phyloP scores from a whole-genome alignment of 2,329 filamentous ascomycete species.

The Lachnellula hyalina region DNA sequence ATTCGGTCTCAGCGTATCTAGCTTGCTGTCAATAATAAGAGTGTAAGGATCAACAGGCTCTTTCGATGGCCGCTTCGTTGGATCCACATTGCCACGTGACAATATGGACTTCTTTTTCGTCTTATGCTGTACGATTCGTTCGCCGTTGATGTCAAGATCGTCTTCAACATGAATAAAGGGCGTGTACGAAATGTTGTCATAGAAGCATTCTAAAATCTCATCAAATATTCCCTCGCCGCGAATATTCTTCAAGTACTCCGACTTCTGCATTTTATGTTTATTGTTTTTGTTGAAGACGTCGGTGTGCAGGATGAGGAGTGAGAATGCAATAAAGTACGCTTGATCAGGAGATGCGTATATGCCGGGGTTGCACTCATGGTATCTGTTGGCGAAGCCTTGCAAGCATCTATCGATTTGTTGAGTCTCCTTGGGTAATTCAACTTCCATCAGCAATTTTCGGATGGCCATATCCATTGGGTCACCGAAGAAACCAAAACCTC shows the following conservation, averaged over 20 bases:
- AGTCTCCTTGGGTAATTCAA: slow-evolving; percentile 92
- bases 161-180: slow-evolving; percentile 98
- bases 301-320: slow-evolving; percentile 90
- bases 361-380: slow-evolving; percentile 96
- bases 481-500: slow-evolving; percentile 89
- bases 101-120: slow-evolving; percentile 66
- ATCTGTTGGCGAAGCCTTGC: slow-evolving; percentile 91
- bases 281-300: slow-evolving; percentile 99
- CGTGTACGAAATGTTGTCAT: slow-evolving; percentile 97
- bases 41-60: slow-evolving; percentile 95
- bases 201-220: slow-evolving; percentile 91
- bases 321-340: slow-evolving; percentile 98
- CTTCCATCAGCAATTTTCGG: slow-evolving; percentile 92
- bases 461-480: slow-evolving; percentile 98
- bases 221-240: slow-evolving; percentile 87
- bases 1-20: slow-evolving; percentile 76
- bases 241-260: slow-evolving; percentile 93
- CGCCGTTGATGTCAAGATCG: slow-evolving; percentile 73
- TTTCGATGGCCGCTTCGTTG: slow-evolving; percentile 58
- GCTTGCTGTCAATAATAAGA: slow-evolving; percentile 82
- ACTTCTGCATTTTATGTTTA: slow-evolving; percentile 97
- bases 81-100: slow-evolving; percentile 58
- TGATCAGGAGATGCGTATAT: slow-evolving; percentile 89
- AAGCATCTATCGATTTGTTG: slow-evolving; percentile 96
- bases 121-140: slow-evolving; percentile 66